Percentiles rank a stretch among this genome's conserved stretches.
phyloP scores from a whole-genome alignment of 768 basidiomycete genomes.

The Suillus occidentalis region DNA sequence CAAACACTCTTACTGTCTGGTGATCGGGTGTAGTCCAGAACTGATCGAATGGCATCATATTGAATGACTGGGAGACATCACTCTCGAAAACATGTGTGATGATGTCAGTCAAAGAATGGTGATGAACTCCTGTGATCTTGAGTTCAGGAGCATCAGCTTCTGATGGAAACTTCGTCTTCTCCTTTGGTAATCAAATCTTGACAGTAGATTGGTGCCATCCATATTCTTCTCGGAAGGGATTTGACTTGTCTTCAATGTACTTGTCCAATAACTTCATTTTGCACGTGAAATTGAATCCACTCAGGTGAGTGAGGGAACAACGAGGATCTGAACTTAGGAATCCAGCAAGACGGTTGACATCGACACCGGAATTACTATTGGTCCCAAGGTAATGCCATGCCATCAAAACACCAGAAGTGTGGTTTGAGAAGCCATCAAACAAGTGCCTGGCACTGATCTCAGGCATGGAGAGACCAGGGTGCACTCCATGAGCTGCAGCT shows the following conservation, averaged over 20 bases:
- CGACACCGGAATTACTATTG: slow-evolving; percentile 17
- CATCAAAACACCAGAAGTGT: background rate
- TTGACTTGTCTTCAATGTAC: slow-evolving; percentile 8
- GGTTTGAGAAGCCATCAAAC: slow-evolving; percentile 23
- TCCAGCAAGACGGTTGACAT: background rate
- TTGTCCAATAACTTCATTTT: slow-evolving; percentile 15
- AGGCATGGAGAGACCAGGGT: background rate
- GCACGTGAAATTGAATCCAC: slow-evolving; percentile 25
- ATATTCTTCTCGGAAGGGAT: slow-evolving; percentile 13
- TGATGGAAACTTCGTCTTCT: slow-evolving; percentile 9
- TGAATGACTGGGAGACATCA: background rate
- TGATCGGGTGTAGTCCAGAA: background rate
- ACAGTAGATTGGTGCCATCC: slow-evolving; percentile 24
- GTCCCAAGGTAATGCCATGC: slow-evolving; percentile 7
- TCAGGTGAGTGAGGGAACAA: background rate
- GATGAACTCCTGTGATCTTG: background rate
- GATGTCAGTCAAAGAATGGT: slow-evolving; percentile 4
- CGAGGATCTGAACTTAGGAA: background rate
- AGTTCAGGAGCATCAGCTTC: slow-evolving; percentile 6
- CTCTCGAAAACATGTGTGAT: background rate
- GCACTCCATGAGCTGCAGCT: background rate
- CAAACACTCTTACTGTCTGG: background rate
- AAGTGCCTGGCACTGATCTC: background rate
- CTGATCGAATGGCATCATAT: slow-evolving; percentile 9
- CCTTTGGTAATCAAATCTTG: slow-evolving; percentile 6